Conservation (phyloP, 306 rosid species). For the Inga laurina region DNA sequence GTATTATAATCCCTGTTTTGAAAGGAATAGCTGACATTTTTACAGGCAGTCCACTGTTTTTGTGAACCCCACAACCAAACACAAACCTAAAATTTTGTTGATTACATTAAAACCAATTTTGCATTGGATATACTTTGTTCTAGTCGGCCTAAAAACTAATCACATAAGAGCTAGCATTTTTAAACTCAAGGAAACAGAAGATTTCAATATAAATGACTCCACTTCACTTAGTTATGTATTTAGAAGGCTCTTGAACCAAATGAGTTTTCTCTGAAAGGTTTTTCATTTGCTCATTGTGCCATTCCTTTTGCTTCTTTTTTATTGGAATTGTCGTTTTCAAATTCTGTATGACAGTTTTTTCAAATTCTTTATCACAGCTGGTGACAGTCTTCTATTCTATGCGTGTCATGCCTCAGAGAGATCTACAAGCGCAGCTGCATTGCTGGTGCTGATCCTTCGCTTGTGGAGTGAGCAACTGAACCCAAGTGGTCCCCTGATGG, state of each 20-base stretch:
- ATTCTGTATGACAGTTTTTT: conserved; percentile 1
- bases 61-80: neutral
- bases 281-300: neutral
- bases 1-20: neutral
- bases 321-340: conserved; percentile 14
- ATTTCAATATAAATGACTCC: neutral
- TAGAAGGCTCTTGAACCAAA: neutral
- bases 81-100: neutral
- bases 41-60: neutral
- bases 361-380: conserved; percentile 1
- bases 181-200: too few species aligned
- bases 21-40: conserved; percentile 16
- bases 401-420: conserved; percentile 47
- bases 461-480: conserved; percentile 88
- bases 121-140: too few species aligned
- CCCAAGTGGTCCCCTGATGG: conserved; percentile 98
- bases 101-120: neutral
- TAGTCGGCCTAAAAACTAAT: too few species aligned
- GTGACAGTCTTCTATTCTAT: conserved; percentile 16
- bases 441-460: conserved; percentile 67
- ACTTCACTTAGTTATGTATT: neutral
- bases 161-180: too few species aligned
- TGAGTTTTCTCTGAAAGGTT: neutral
- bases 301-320: conserved; percentile 5
- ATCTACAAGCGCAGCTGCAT: conserved; percentile 64